Evolutionary conservation across 2,329 filamentous ascomycete species (phyloP), one percentile per base, ranked within the genome.

Genomic region (Pseudocercospora eumusae): DNA sequence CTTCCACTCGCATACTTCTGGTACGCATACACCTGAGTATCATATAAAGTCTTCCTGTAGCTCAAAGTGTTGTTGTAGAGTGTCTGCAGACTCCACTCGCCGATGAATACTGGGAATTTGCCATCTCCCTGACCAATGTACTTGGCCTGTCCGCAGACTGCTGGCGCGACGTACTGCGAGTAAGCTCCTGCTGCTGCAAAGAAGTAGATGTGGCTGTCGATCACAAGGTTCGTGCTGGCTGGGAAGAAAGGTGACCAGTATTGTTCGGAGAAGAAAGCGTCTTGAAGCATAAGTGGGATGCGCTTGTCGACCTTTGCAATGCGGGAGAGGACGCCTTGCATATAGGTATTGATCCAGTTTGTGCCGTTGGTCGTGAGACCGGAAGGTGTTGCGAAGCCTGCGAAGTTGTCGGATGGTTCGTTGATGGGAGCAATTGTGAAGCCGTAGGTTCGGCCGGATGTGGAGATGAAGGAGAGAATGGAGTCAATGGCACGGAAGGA

Each of bases 401-500:
- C 60, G 33, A 77, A 64, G 61, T 75, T 75, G 67, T 78, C 76
- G 28, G 65, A 70, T 0, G 75, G 66, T 56, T 78, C 75, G 65
- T 78, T 78, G 65, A 78, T 73, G 4, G 75, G 74, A 3, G 68
- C 70, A 44, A 78, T 63, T 57, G 74, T 76, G 65, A 72, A 77
- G 9, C 68, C 69, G 56, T 75, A 66, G 4, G 69, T 67, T 18
- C 60, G 67, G 11, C 70, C 70, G 4, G 71, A 73, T 9, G 57
- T 57, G 52, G 71, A 59, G 54, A 78, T 73, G 59, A 73, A 78
- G n/a, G 61, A 57, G 11, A 77, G 61, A 1, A 74, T 69, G 1
- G 67, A 67, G 18, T 75, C 73, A 42, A 77, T 67, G 7, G 71
- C 74, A 31, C 70, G 52, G 56, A 70, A 71, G 1, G 73, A 75